phyloP scores from a whole-genome alignment of 148 eudicot species.

The Vaccinium macrocarpon region DNA sequence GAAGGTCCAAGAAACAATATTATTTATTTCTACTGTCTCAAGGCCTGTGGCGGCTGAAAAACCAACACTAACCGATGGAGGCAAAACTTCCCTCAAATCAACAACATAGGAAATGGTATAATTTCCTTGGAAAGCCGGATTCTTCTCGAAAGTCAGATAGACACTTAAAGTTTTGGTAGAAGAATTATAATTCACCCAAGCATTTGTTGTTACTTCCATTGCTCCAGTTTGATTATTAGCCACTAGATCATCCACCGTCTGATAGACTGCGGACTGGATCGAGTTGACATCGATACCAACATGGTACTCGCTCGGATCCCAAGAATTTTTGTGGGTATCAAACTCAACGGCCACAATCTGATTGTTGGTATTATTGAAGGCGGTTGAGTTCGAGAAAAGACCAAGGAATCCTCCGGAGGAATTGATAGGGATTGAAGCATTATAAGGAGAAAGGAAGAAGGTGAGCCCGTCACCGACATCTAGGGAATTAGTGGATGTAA shows the following conservation, averaged over 20 bases:
- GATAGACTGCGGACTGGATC: too few species aligned
- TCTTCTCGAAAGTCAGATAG: not conserved
- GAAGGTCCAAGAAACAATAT: not conserved
- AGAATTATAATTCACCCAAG: not conserved
- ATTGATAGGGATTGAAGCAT: too few species aligned
- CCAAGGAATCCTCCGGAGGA: too few species aligned
- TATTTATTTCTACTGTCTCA: not conserved
- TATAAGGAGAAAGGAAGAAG: too few species aligned
- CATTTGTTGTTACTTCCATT: too few species aligned
- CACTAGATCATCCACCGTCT: too few species aligned
- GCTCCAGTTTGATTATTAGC: too few species aligned
- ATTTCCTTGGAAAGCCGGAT: not conserved
- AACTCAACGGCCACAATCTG: not conserved
- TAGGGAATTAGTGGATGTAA: too few species aligned
- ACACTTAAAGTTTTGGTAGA: not conserved
- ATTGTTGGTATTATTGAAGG: not conserved
- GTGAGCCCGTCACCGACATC: too few species aligned
- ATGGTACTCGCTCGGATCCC: not conserved
- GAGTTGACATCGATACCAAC: not conserved
- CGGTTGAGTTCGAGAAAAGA: too few species aligned
- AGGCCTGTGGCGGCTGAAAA: not conserved
- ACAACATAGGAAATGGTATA: not conserved
- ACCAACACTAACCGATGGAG: constrained; percentile 1
- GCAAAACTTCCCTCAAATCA: not conserved
- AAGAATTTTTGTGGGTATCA: not conserved